Percentiles rank a stretch among this genome's conserved stretches.
Evolutionary conservation across 768 basidiomycete species (phyloP).

Genomic region (Amyloporia xantha): DNA sequence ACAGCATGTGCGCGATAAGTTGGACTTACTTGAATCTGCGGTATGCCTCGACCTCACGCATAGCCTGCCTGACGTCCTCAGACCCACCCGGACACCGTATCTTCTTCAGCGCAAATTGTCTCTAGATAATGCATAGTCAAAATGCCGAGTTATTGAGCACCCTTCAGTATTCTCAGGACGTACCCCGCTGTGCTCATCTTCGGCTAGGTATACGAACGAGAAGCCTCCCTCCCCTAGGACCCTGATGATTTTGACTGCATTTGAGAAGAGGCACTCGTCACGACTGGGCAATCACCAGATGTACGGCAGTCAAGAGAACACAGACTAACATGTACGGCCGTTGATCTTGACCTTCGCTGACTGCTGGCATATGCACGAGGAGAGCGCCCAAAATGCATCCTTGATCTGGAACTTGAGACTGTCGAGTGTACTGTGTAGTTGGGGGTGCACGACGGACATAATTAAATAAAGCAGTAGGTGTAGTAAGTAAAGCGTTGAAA

Average conservation of each 20-base stretch:
- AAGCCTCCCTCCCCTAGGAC: slow-evolving; percentile 96
- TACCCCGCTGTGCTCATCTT: slow-evolving; percentile 81
- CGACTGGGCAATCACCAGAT: too few species aligned
- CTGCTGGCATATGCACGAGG: slow-evolving; percentile 75
- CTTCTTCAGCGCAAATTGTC: slow-evolving; percentile 95
- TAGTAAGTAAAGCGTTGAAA: too few species aligned
- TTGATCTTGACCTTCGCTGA: slow-evolving; percentile 92
- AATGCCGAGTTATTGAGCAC: not conserved
- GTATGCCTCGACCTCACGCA: slow-evolving; percentile 91
- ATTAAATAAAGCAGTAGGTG: not conserved
- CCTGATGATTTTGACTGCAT: slow-evolving; percentile 79
- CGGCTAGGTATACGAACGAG: slow-evolving; percentile 84
- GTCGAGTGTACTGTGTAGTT: slow-evolving; percentile 21
- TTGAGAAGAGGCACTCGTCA: not conserved
- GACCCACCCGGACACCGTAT: slow-evolving; percentile 87
- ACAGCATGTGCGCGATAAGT: not conserved
- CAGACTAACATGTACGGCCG: slow-evolving; percentile 78
- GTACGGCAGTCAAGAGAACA: not conserved
- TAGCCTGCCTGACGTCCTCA: slow-evolving; percentile 83
- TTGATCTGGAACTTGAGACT: slow-evolving; percentile 47
- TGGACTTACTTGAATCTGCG: slow-evolving; percentile 79
- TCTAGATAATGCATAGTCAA: slow-evolving; percentile 31
- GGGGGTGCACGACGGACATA: slow-evolving; percentile 10
- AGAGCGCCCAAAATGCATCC: slow-evolving; percentile 76
- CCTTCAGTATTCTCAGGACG: slow-evolving; percentile 25